phyloP scores from a whole-genome alignment of 495 filamentous ascomycete genomes.

The Talaromyces ruber region DNA sequence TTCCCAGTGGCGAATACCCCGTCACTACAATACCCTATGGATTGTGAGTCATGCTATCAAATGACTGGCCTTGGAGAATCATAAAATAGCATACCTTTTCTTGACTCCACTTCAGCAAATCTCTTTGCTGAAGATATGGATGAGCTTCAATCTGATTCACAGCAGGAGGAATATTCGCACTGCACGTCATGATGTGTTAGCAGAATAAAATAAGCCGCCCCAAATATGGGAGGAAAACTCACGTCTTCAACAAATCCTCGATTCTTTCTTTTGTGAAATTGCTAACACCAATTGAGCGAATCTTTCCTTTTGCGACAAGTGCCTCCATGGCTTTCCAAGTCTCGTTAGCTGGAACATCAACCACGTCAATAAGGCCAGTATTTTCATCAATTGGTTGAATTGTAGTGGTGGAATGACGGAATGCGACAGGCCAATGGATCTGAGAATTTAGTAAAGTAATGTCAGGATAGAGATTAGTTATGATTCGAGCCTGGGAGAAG shows the following conservation, averaged over 20 bases:
- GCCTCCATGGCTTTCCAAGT: not conserved
- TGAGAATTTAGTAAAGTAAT: not conserved
- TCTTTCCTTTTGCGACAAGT: not conserved
- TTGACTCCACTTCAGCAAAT: conserved; percentile 31
- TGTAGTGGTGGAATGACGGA: not conserved
- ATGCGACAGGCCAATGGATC: not conserved
- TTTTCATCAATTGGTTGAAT: not conserved
- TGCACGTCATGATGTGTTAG: conserved; percentile 17
- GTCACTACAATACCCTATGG: conserved; percentile 32
- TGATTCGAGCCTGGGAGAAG: not conserved
- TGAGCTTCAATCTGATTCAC: conserved; percentile 86
- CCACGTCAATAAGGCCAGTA: not conserved
- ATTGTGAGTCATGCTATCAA: not conserved
- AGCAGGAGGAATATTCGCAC: conserved; percentile 52
- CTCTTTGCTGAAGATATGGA: conserved; percentile 67
- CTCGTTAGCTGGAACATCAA: not conserved
- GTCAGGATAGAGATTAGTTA: not conserved
- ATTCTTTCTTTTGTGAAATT: conserved; percentile 63
- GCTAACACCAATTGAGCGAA: conserved; percentile 61
- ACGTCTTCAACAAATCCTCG: conserved; percentile 45
- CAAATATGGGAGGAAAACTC: not conserved
- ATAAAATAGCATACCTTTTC: conserved; percentile 10
- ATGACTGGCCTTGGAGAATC: not conserved
- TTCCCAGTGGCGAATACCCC: conserved; percentile 47
- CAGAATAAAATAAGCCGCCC: not conserved